These are phyloP conservation scores for Xylona heveae DNA, from an alignment of 495 filamentous ascomycete genomes.

Conservation along the genomic window DNA sequence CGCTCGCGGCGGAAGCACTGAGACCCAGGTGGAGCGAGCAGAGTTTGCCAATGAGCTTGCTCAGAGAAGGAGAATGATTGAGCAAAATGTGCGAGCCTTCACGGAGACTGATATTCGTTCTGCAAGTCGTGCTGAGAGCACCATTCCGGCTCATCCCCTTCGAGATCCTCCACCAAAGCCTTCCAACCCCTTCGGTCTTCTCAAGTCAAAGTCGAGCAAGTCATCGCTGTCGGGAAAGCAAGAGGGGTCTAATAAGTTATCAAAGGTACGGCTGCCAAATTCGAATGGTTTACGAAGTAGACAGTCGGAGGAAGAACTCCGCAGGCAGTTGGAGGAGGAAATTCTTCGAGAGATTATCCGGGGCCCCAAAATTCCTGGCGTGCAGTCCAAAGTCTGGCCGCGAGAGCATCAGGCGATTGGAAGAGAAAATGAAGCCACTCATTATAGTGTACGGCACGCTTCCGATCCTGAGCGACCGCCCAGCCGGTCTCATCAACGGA, in stretches of 20 bases:
- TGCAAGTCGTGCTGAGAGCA: constrained; percentile 23
- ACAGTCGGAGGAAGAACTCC: constrained; percentile 19
- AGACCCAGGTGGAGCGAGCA: constrained; percentile 43
- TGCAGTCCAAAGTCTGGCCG: no score
- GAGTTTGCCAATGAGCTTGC: constrained; percentile 69
- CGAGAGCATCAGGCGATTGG: no score
- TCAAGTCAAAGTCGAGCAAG: constrained; percentile 45
- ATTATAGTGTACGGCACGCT: no score
- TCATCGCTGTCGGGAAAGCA: constrained; percentile 31
- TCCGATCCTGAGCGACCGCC: no score
- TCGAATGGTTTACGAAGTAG: no score
- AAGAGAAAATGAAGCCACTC: no score
- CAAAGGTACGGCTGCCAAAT: no score
- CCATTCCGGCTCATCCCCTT: constrained; percentile 24
- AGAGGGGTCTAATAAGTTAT: constrained; percentile 33
- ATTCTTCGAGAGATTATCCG: constrained; percentile 17
- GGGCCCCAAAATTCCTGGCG: constrained; percentile 15
- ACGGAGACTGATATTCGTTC: constrained; percentile 41
- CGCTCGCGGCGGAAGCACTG: constrained; percentile 31
- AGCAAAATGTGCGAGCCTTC: constrained; percentile 59
- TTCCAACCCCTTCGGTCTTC: constrained; percentile 41
- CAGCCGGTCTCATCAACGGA: no score
- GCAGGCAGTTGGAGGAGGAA: constrained; percentile 24
- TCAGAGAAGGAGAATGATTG: constrained; percentile 50
- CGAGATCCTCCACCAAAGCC: constrained; percentile 13